phyloP scores from a whole-genome alignment of 1,139 yeast species.

The Magnusiomyces paraingens region DNA sequence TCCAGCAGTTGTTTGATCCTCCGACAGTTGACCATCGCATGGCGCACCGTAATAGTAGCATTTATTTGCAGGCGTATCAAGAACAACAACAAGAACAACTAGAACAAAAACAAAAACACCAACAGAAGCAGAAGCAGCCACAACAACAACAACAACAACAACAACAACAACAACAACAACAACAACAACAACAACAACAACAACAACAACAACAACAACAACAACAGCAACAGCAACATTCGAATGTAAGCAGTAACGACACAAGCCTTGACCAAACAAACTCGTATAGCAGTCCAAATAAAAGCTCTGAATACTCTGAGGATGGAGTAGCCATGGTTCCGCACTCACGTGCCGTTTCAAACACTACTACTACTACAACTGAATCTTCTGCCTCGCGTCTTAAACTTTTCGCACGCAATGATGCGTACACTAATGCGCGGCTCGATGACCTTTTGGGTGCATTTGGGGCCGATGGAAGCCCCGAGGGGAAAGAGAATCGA shows the following conservation, averaged over 20 bases:
- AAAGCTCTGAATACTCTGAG: neutral
- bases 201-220: no score
- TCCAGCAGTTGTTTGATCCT: slow-evolving; percentile 3
- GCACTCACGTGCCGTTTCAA: neutral
- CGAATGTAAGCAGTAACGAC: neutral
- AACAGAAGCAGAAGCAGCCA: neutral
- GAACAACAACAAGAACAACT: neutral
- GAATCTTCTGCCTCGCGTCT: slow-evolving; percentile 8
- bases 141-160: no score
- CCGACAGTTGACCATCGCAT: neutral
- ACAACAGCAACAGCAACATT: neutral
- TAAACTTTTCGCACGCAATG: slow-evolving; percentile 13
- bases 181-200: no score
- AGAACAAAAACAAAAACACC: no score
- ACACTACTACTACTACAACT: neutral
- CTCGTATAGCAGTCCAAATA: neutral
- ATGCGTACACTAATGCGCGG: slow-evolving; percentile 13
- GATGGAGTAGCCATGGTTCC: neutral
- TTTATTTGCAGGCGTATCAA: no score
- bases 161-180: no score
- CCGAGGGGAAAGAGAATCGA: neutral
- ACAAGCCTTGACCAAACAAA: neutral
- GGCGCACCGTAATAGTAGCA: no score
- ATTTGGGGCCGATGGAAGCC: slow-evolving; percentile 2
- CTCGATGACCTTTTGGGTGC: slow-evolving; percentile 10